Base-by-base conservation (phyloP, 768 basidiomycete species). In the Boletus sp. region DNA sequence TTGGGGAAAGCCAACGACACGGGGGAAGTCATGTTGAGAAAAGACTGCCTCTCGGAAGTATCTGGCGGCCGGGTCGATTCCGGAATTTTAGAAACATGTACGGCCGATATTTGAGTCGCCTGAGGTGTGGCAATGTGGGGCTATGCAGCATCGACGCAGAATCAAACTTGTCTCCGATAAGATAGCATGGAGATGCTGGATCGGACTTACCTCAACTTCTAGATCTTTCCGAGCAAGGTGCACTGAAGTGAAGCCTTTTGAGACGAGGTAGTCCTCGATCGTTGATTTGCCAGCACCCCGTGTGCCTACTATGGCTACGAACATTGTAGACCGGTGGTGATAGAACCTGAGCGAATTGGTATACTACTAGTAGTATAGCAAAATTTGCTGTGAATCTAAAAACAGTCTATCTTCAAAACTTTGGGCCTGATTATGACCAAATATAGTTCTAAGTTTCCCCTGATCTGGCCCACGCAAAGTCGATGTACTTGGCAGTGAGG, bases 301-400 rank as follows among this genome's bases (percentile, higher is more conserved):
- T 0, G 87, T 83, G 45, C 87, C 88, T 48, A 87, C 74, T 49
- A 90, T 80, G 29, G 85, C 82, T 62, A 89, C 78, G 70, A 89
- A 83, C 87, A 89, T 89, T 55, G 53, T 47, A 37, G 35, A 58
- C 24, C 15, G 39, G 17, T 15, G 15, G 46, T 17, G 44, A 51
- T 36, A 35, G n/a, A 15, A 36, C 6, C n/a, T n/a, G n/a, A 29
- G 14, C 28, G 33, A 44, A 47, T 35, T 8, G 33, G 11, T 29
- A 10, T 32, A n/a, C n/a, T n/a, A n/a, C n/a, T n/a, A n/a, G n/a
- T n/a, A n/a, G n/a, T n/a, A 30, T 37, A 20, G 24, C 10, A 49
- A 47, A 47, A 28, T 12, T 28, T 15, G 41, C 48, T 50, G 39
- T 40, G 46, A 20, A 18, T 10, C 8, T 8, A 12, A 11, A 20